Base-by-base conservation (phyloP, 2,329 filamentous ascomycete genomes). In the Chaetothyriales sp. region DNA sequence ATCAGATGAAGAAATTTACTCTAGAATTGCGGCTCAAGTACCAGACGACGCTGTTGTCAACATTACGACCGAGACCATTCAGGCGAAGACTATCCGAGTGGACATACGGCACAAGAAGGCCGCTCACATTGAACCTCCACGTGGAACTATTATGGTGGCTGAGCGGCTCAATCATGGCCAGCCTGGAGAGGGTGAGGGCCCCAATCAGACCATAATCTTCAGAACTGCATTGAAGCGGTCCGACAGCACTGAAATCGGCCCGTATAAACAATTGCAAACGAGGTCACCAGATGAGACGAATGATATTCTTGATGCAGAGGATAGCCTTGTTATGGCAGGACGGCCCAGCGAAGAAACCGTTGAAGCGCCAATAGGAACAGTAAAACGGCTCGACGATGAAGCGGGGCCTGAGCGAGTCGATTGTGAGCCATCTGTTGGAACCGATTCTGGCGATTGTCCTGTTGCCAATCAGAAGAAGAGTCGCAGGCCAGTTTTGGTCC, bases 151-250 rank as follows among this genome's bases (percentile, higher is more conserved):
- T 51, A 67, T 73, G 62, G 60, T 73, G 43, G 69, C 70, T 49
- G 70, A 73, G 59, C 65, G 65, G 28, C 67, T 71, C 46, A 56
- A 76, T 73, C 54, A 79, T 73, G 60, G 67, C 73, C 25, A 68
- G 65, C 43, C 73, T 62, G 15, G 73, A 69, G 29, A 67, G 65
- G 19, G 66, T 72, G 54, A 59, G 18, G 54, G 47, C 13, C 70
- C 70, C 18, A 70, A 64, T 43, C 70, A 73, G 54, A 73, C 69
- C 1, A 61, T 73, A 33, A 67, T 73, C 5, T 73, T 73, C 49
- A 63, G 68, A 20, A 72, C 70, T 4, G 66, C 69, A 10, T 67
- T 72, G 49, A 72, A 58, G 51, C 49, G 55, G 47, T 54, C 53
- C 18, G 58, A 53, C 50, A 60, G 54, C 33, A 54, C 50, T 18